Evolutionary conservation across 345 rosid genomes (phyloP).

Genomic region (Excoecaria agallocha): DNA sequence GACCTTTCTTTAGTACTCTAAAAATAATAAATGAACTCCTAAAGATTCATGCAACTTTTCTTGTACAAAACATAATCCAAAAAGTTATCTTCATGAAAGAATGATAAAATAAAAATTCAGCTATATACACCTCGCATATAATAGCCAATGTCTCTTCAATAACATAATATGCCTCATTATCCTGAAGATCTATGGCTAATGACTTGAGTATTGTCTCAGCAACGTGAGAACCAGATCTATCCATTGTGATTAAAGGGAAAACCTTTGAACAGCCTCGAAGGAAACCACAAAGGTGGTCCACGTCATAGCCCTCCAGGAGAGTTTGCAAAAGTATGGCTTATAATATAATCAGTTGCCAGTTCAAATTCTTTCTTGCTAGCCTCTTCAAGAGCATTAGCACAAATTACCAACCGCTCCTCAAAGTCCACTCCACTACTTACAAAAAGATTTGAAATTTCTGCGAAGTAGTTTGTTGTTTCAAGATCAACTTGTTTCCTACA

Average conservation of each 20-base stretch:
- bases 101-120: too few relatives aligned
- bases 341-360: constrained; percentile 82
- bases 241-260: constrained; percentile 85
- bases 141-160: constrained; percentile 61
- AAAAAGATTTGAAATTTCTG: constrained; percentile 68
- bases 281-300: constrained; percentile 80
- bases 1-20: too few relatives aligned
- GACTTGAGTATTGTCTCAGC: constrained; percentile 91
- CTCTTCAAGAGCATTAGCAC: constrained; percentile 83
- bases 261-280: too few relatives aligned
- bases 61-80: too few relatives aligned
- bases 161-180: constrained; percentile 52
- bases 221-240: constrained; percentile 92
- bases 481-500: too few relatives aligned
- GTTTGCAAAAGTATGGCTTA: constrained; percentile 80
- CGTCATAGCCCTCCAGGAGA: constrained; percentile 80
- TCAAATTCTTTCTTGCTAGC: constrained; percentile 76
- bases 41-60: too few relatives aligned
- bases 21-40: too few relatives aligned
- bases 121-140: constrained; percentile 92
- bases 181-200: constrained; percentile 63
- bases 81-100: too few relatives aligned
- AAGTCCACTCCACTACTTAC: constrained; percentile 70
- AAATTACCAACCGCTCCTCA: constrained; percentile 68
- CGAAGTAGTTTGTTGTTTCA: too few relatives aligned